A percentile compares a stretch with the other conserved stretches of the same genome.
phyloP scores from a whole-genome alignment of 1,284 basidiomycete genomes.

The Xerocomus minutiporus region DNA sequence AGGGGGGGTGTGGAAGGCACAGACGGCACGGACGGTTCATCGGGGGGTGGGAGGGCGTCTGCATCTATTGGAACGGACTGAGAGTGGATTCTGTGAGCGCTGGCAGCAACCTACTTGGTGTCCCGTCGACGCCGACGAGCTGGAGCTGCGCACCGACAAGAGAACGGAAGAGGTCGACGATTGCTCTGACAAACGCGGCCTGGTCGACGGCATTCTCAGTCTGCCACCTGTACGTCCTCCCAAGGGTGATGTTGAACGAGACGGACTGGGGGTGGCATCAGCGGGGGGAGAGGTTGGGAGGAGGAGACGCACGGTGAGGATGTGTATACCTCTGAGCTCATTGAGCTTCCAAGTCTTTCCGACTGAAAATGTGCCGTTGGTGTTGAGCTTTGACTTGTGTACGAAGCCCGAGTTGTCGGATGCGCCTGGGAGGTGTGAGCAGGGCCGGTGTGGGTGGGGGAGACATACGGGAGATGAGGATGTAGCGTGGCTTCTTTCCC shows the following conservation, averaged over 20 bases:
- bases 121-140: conserved; percentile 51
- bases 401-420: conserved; percentile 66
- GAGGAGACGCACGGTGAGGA: conserved; percentile 53
- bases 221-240: conserved; percentile 84
- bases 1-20: conserved; percentile 4
- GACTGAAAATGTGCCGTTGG: conserved; percentile 92
- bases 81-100: neutral
- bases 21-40: conserved; percentile 9
- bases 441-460: conserved; percentile 2
- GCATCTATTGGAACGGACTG: neutral
- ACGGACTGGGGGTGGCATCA: conserved; percentile 42
- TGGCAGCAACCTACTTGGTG: conserved; percentile 2
- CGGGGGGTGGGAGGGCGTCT: conserved; percentile 3
- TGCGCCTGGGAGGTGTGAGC: conserved; percentile 46
- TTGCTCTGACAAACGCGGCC: conserved; percentile 60
- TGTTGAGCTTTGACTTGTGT: conserved; percentile 96
- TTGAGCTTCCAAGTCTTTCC: conserved; percentile 94
- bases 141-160: conserved; percentile 52
- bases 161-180: conserved; percentile 67
- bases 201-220: conserved; percentile 76
- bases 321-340: conserved; percentile 78
- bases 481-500: conserved; percentile 77
- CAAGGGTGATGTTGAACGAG: conserved; percentile 76
- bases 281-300: neutral
- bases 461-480: conserved; percentile 79